Conservation (phyloP, 148 eudicot genomes). For the Silene latifolia region DNA sequence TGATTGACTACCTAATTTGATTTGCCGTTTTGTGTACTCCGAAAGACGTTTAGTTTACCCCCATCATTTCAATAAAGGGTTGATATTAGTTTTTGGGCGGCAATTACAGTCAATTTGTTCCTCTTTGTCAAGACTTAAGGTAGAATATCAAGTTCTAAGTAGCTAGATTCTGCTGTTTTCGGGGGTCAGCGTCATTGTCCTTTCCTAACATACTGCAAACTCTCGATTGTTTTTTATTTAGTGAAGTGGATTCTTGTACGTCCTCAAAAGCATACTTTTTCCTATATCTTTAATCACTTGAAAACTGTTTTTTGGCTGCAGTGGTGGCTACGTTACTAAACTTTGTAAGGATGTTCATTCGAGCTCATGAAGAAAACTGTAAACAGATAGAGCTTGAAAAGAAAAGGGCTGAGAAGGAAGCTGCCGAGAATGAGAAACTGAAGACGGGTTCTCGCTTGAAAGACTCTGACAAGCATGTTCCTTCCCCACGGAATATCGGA, state of each 20-base stretch:
- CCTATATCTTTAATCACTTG: neutral
- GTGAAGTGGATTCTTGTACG: neutral
- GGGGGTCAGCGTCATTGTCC: too few relatives aligned
- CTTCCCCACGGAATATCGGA: slow-evolving; percentile 15
- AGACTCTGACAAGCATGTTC: slow-evolving; percentile 19
- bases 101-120: too few relatives aligned
- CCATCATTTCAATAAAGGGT: too few relatives aligned
- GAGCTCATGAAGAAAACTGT: slow-evolving; percentile 76
- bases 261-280: neutral
- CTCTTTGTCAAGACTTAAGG: too few relatives aligned
- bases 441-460: slow-evolving; percentile 28
- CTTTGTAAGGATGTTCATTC: slow-evolving; percentile 69
- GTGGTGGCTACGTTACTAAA: slow-evolving; percentile 77
- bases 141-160: too few relatives aligned
- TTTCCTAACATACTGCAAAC: too few relatives aligned
- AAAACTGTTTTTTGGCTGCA: slow-evolving; percentile 25
- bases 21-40: too few relatives aligned
- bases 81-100: too few relatives aligned
- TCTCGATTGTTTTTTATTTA: too few relatives aligned
- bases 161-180: too few relatives aligned
- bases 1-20: too few relatives aligned
- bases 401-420: slow-evolving; percentile 73
- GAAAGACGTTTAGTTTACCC: too few relatives aligned
- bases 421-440: slow-evolving; percentile 55
- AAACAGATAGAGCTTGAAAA: slow-evolving; percentile 75